Evolutionary conservation across 768 basidiomycete species (phyloP).

Genomic region (Mrakia frigida): DNA sequence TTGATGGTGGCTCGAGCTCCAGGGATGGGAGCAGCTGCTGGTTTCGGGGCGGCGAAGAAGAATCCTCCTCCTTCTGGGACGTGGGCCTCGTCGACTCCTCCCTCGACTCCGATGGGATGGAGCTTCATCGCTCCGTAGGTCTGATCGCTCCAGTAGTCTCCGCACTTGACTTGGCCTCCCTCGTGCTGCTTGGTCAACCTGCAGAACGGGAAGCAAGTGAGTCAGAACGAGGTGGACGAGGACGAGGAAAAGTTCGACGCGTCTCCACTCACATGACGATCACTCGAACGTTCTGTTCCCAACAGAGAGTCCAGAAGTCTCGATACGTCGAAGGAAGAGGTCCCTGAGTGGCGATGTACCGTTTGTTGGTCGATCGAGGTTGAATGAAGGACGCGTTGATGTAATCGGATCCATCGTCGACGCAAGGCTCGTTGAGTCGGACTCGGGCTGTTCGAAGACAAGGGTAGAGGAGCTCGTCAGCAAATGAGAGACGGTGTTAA

Average conservation of each 20-base stretch:
- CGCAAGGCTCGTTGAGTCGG: constrained; percentile 51
- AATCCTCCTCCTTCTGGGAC: constrained; percentile 43
- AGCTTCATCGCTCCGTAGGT: constrained; percentile 68
- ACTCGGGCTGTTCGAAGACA: constrained; percentile 77
- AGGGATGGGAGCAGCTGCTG: constrained; percentile 28
- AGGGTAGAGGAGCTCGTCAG: not conserved
- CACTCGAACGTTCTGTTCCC: constrained; percentile 91
- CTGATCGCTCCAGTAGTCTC: constrained; percentile 68
- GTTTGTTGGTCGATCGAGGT: constrained; percentile 69
- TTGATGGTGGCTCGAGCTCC: constrained; percentile 39
- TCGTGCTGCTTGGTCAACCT: constrained; percentile 81
- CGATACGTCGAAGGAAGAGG: constrained; percentile 80
- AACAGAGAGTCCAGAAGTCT: constrained; percentile 94
- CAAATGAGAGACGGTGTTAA: not conserved
- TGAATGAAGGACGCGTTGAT: constrained; percentile 93
- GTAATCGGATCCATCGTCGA: constrained; percentile 68
- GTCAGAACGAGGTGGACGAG: not conserved
- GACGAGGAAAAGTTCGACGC: not conserved
- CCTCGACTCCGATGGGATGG: constrained; percentile 51
- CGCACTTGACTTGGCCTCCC: constrained; percentile 82
- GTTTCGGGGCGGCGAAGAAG: constrained; percentile 47
- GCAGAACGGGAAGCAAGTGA: not conserved
- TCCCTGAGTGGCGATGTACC: constrained; percentile 95
- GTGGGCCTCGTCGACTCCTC: constrained; percentile 46
- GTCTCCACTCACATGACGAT: constrained; percentile 66